Evolutionary conservation across 495 filamentous ascomycete genomes (phyloP), one percentile per base, ranked within the genome.

Genomic region (Glonium stellatum): DNA sequence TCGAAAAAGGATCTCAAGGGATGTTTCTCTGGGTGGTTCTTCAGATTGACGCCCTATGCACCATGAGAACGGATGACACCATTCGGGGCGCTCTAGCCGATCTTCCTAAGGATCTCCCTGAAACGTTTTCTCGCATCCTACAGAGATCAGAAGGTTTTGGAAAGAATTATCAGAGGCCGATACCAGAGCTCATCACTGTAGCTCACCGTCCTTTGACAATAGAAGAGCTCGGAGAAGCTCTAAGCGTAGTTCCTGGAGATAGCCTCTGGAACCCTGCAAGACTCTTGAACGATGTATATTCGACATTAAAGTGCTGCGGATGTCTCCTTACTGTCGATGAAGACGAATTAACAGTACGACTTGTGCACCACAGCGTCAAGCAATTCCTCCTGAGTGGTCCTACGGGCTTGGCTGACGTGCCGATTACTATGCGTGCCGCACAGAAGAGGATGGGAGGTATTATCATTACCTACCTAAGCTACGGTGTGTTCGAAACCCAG

Each of bases 1-100:
- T 76, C 18, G 21, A 71, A 23, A 34, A 67, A 52, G 69, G 70
- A 27, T 63, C 67, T 23, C 67, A 74, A 64, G 74, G 69, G 19
- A 78, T 79, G 74, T 78, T 79, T 55, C 74, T 77, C 35, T 79
- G 76, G 77, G 76, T 75, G 12, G 70, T 67, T 54, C 69, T 78
- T 37, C 75, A 79, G 61, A 75, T 78, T 52, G 64, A 75, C 35
- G 59, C 64, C 22, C 47, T 78, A 13, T 77, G 75, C 54, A 55
- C 41, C 6, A 69, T 68, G 68, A 66, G 71, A 46, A 77, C 73
- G 22, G 76, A 79, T 58, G 51, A 72, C 4, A 72, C 57, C 1
- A 78, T 79, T 60, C 72, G 72, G 1, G 42, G 67, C 37, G 69
- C 75, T 10, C 59, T 79, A 31, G 54, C 49, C 11, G 64, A 76